Evolutionary conservation across 495 filamentous ascomycete species (phyloP).

Genomic region (Penicillium psychrofluorescens): DNA sequence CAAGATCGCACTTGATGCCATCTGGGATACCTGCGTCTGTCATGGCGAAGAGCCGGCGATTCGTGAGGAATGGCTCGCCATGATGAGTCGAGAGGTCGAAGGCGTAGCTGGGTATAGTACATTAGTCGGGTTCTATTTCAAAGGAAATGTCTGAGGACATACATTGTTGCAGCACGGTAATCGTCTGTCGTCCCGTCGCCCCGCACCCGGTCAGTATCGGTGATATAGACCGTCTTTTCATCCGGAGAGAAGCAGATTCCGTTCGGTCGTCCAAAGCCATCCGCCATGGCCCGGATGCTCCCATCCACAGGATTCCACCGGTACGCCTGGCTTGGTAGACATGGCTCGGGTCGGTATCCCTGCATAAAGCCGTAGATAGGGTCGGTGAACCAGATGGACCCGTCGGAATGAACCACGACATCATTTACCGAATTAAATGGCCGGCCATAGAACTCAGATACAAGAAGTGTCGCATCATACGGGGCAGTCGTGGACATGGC

Average conservation of each 20-base stretch:
- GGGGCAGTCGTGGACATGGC: slow-evolving; percentile 22
- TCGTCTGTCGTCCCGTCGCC: slow-evolving; percentile 17
- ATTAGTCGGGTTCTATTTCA: background rate
- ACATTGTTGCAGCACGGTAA: slow-evolving; percentile 19
- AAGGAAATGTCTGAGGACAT: background rate
- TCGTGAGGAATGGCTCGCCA: slow-evolving; percentile 34
- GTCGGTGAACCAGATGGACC: slow-evolving; percentile 45
- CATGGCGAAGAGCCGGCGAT: slow-evolving; percentile 54
- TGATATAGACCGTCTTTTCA: slow-evolving; percentile 41
- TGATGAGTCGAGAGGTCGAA: slow-evolving; percentile 15
- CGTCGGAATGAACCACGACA: slow-evolving; percentile 21
- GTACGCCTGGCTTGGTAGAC: slow-evolving; percentile 32
- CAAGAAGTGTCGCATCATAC: slow-evolving; percentile 9
- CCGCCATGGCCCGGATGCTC: slow-evolving; percentile 29
- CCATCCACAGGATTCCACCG: slow-evolving; percentile 38
- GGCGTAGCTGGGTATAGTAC: slow-evolving; percentile 11
- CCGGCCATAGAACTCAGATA: slow-evolving; percentile 13
- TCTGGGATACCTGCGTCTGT: slow-evolving; percentile 48
- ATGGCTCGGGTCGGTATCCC: slow-evolving; percentile 22
- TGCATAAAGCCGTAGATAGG: slow-evolving; percentile 26
- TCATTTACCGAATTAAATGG: slow-evolving; percentile 26
- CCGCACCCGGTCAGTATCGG: slow-evolving; percentile 32
- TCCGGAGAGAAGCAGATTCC: slow-evolving; percentile 42
- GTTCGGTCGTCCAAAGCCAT: slow-evolving; percentile 26
- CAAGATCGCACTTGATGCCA: slow-evolving; percentile 52